A percentile compares a stretch with the other conserved stretches of the same genome.
Evolutionary conservation across 257 asterid species (phyloP).

Genomic region (Plantago elongata): DNA sequence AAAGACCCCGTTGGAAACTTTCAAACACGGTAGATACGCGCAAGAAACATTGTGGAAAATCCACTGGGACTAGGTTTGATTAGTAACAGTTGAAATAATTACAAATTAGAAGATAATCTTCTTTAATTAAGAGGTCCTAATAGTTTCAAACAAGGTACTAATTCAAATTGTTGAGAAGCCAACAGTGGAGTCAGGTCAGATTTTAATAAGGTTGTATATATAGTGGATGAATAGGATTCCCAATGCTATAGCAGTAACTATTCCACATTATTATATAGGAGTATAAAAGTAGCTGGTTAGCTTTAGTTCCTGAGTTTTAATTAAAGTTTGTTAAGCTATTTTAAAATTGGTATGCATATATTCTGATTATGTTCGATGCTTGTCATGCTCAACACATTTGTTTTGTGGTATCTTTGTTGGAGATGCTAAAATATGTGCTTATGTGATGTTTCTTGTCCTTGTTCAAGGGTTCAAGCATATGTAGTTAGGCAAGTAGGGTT

Average conservation of each 20-base stretch:
- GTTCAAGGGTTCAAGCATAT: too few relatives aligned
- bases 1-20: too few relatives aligned
- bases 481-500: too few relatives aligned
- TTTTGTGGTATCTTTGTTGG: too few relatives aligned
- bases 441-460: too few relatives aligned
- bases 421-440: too few relatives aligned
- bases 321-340: not conserved
- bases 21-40: not conserved
- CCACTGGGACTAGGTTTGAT: not conserved
- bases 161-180: conserved; percentile 9
- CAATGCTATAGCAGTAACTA: too few relatives aligned
- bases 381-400: too few relatives aligned
- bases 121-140: conserved; percentile 2
- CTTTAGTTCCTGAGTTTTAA: not conserved
- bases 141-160: not conserved
- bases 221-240: conserved; percentile 1
- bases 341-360: not conserved
- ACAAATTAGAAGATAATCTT: conserved; percentile 8
- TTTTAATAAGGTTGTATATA: not conserved
- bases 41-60: not conserved
- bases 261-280: too few relatives aligned
- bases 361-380: not conserved
- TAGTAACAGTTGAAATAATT: not conserved
- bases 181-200: not conserved
- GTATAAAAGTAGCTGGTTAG: not conserved